phyloP scores from a whole-genome alignment of 441 rosid genomes.

The Arabidopsis lyrata region DNA sequence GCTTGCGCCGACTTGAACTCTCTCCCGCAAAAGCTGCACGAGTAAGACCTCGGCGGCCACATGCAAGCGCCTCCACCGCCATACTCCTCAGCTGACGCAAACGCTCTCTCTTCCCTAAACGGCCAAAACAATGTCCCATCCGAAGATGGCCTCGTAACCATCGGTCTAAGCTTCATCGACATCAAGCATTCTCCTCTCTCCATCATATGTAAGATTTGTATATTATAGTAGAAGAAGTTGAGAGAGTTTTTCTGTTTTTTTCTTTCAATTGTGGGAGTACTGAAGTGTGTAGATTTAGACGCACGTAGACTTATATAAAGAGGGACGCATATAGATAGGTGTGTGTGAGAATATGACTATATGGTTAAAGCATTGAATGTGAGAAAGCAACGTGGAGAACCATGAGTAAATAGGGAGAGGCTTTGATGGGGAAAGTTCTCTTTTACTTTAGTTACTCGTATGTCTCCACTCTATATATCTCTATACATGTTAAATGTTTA shows the following conservation, averaged over 20 bases:
- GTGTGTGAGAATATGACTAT: neutral
- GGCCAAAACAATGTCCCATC: slow-evolving; percentile 34
- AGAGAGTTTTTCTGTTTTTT: neutral
- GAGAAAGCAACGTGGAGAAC: slow-evolving; percentile 43
- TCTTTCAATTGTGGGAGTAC: neutral
- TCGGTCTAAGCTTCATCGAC: slow-evolving; percentile 42
- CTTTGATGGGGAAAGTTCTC: slow-evolving; percentile 43
- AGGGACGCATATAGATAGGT: slow-evolving; percentile 31
- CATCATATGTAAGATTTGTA: slow-evolving; percentile 17
- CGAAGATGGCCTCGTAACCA: slow-evolving; percentile 30
- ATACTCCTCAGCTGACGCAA: slow-evolving; percentile 50
- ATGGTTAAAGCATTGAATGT: slow-evolving; percentile 46
- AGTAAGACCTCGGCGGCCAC: slow-evolving; percentile 75
- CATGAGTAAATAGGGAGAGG: slow-evolving; percentile 47
- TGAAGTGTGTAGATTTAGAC: slow-evolving; percentile 25
- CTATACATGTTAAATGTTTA: neutral
- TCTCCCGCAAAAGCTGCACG: slow-evolving; percentile 68
- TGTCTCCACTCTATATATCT: slow-evolving; percentile 35
- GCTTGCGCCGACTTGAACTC: slow-evolving; percentile 80
- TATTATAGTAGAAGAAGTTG: neutral
- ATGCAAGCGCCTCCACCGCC: slow-evolving; percentile 62
- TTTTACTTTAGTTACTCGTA: slow-evolving; percentile 40
- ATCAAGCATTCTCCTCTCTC: slow-evolving; percentile 41
- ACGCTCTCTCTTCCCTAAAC: slow-evolving; percentile 57
- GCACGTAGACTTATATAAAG: slow-evolving; percentile 38